Conservation (phyloP, 441 rosid genomes). For the Corymbia calophylla region DNA sequence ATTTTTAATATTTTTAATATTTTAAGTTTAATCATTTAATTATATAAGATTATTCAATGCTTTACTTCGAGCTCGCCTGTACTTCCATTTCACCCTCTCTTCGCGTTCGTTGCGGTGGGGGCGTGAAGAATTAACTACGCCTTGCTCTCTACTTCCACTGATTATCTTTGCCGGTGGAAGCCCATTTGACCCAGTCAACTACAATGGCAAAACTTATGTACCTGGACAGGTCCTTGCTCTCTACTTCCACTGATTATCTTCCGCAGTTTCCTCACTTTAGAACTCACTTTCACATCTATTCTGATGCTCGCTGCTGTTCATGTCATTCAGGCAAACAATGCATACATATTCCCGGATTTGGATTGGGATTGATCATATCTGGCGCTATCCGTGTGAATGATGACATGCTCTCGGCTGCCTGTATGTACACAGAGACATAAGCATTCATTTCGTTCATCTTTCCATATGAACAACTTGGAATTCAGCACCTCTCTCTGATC, state of each 20-base stretch:
- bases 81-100: background rate
- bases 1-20: too few species aligned
- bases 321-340: conserved; percentile 76
- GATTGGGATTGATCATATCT: conserved; percentile 83
- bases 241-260: background rate
- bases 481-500: background rate
- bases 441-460: background rate
- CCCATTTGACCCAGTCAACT: conserved; percentile 81
- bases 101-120: background rate
- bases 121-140: background rate
- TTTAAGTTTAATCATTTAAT: fast-evolving
- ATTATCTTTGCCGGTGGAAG: conserved; percentile 97
- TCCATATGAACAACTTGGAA: background rate
- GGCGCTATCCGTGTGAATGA: conserved; percentile 92
- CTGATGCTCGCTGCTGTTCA: background rate
- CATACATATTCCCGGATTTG: conserved; percentile 98
- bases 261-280: background rate
- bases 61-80: background rate
- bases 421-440: conserved; percentile 35
- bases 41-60: too few species aligned
- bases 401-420: conserved; percentile 94
- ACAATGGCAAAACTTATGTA: conserved; percentile 53
- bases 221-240: conserved; percentile 76
- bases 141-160: too few species aligned
- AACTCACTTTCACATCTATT: background rate